These are phyloP conservation scores for Micractinium sp. DNA, from an alignment of 139 green algal genomes.

Conservation along the genomic window DNA sequence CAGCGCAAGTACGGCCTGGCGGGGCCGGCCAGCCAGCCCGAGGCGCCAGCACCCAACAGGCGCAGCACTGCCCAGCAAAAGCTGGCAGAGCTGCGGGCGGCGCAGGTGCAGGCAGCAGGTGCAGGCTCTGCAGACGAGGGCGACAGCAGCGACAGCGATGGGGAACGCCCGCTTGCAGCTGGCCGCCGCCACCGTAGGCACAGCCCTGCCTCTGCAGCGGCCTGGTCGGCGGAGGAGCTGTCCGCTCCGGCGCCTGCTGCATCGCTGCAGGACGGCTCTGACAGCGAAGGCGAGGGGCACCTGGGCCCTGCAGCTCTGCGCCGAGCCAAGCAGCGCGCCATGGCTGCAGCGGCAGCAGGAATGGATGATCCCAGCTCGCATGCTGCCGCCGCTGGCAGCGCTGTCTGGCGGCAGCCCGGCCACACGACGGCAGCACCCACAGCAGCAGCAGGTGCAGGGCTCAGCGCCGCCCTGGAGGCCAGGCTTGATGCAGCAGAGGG, in stretches of 20 bases:
- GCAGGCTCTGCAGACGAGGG: background rate
- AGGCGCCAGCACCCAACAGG: background rate
- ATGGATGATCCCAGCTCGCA: background rate
- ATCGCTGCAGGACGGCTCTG: background rate
- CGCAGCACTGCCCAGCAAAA: background rate
- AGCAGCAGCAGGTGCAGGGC: background rate
- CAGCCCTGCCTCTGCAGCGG: background rate
- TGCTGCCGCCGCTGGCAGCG: background rate
- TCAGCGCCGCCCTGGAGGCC: background rate
- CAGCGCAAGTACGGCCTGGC: slow-evolving; percentile 7
- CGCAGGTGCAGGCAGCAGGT: background rate
- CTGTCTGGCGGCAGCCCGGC: background rate
- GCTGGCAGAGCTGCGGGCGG: slow-evolving; percentile 11
- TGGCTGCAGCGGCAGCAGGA: background rate
- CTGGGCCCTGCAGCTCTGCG: slow-evolving; percentile 8
- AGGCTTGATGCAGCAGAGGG: slow-evolving; percentile 19
- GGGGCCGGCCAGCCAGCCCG: background rate
- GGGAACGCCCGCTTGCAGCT: background rate
- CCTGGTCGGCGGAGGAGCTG: too few species aligned
- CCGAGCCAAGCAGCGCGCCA: background rate
- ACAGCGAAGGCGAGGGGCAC: slow-evolving; percentile 21
- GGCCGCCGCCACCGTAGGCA: background rate
- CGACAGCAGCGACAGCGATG: background rate
- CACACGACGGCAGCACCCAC: background rate
- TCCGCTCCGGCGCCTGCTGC: too few species aligned